phyloP scores from a whole-genome alignment of 768 basidiomycete genomes.

The Suillus occidentalis region DNA sequence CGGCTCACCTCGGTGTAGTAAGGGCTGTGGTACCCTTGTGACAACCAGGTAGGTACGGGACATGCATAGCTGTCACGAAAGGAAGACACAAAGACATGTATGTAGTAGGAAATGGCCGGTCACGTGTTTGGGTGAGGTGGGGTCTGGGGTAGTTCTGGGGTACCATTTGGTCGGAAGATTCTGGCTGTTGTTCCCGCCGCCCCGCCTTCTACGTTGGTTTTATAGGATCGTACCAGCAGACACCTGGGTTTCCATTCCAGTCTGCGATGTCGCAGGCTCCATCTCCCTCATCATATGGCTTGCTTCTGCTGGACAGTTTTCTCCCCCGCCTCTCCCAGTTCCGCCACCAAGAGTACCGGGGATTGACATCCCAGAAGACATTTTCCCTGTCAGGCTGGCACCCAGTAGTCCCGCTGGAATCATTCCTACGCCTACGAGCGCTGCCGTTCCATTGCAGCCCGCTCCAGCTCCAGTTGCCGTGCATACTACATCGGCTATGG shows the following conservation, averaged over 20 bases:
- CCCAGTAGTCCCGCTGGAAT: neutral
- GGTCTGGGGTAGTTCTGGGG: too few relatives aligned
- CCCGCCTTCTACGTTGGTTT: too few relatives aligned
- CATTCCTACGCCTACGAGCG: neutral
- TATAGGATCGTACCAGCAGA: conserved; percentile 17
- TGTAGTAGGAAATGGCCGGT: too few relatives aligned
- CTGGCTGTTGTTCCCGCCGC: too few relatives aligned
- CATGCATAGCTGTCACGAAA: too few relatives aligned
- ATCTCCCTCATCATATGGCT: neutral
- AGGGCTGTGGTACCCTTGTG: conserved; percentile 62
- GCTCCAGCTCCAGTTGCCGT: neutral
- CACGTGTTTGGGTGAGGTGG: too few relatives aligned
- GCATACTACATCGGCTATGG: neutral
- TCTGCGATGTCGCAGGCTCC: neutral
- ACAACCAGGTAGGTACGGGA: conserved; percentile 88
- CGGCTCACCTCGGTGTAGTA: conserved; percentile 66
- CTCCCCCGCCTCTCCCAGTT: conserved; percentile 30
- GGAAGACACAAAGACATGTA: too few relatives aligned
- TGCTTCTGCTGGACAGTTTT: conserved; percentile 17
- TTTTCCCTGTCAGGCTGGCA: neutral
- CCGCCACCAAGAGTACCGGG: conserved; percentile 25
- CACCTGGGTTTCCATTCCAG: neutral
- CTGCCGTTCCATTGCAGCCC: neutral
- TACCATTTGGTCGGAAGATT: too few relatives aligned
- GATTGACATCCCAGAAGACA: conserved; percentile 1